Conservation (phyloP, 2,329 filamentous ascomycete genomes). For the Fusarium coffeatum region DNA sequence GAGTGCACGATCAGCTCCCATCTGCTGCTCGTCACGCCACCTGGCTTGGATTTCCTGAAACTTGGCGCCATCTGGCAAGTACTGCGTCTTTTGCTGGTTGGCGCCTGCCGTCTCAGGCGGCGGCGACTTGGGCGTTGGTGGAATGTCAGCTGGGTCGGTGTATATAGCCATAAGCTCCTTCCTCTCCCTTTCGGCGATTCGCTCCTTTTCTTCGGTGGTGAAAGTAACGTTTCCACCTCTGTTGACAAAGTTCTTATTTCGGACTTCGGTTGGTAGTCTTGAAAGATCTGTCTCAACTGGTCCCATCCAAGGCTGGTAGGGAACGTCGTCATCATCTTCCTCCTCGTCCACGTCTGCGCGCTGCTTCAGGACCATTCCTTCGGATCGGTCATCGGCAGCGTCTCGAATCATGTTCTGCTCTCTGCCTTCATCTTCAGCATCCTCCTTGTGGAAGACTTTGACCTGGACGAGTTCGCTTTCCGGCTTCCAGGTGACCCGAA, state of each 20-base stretch:
- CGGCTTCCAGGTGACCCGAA: conserved; percentile 77
- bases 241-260: conserved; percentile 63
- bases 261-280: conserved; percentile 58
- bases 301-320: conserved; percentile 64
- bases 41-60: conserved; percentile 63
- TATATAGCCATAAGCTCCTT: conserved; percentile 72
- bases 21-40: conserved; percentile 60
- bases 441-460: conserved; percentile 77
- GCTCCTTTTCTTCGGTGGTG: conserved; percentile 65
- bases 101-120: conserved; percentile 49
- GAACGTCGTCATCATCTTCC: conserved; percentile 69
- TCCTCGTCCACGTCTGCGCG: conserved; percentile 61
- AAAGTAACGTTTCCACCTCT: conserved; percentile 65
- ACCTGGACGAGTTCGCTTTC: conserved; percentile 74
- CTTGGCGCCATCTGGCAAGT: conserved; percentile 55
- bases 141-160: conserved; percentile 64
- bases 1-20: conserved; percentile 57
- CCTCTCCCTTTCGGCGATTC: conserved; percentile 67
- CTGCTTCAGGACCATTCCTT: conserved; percentile 75
- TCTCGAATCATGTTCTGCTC: conserved; percentile 76
- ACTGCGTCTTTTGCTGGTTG: conserved; percentile 46
- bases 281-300: conserved; percentile 62
- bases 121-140: conserved; percentile 67
- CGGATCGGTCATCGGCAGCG: conserved; percentile 77
- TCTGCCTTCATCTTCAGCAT: conserved; percentile 75